A percentile compares a stretch with the other conserved stretches of the same genome.
phyloP scores from a whole-genome alignment of 2,329 filamentous ascomycete species.

The Penicillium sp. region DNA sequence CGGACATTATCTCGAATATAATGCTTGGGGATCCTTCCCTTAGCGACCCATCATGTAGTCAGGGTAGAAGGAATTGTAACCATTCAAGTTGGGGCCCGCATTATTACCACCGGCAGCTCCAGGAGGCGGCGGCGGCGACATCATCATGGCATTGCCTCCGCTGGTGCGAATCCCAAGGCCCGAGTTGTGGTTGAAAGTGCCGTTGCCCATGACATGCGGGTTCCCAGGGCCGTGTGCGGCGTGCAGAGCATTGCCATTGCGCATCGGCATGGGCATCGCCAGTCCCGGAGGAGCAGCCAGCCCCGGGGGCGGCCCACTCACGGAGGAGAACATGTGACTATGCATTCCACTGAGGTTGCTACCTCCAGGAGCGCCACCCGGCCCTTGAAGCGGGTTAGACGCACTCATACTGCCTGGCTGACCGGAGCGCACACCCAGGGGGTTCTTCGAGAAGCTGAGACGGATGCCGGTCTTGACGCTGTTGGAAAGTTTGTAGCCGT shows the following conservation, averaged over 20 bases:
- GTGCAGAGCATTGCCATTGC: conserved; percentile 36
- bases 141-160: conserved; percentile 32
- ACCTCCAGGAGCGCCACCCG: conserved; percentile 58
- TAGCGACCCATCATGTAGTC: conserved; percentile 54
- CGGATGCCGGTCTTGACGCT: conserved; percentile 94
- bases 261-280: conserved; percentile 41
- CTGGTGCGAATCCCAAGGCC: conserved; percentile 42
- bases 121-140: conserved; percentile 31
- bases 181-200: conserved; percentile 38
- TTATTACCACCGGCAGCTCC: conserved; percentile 32
- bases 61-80: conserved; percentile 44
- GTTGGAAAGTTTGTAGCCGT: conserved; percentile 83
- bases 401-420: conserved; percentile 61
- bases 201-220: conserved; percentile 33
- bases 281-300: conserved; percentile 75
- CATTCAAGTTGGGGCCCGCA: conserved; percentile 34
- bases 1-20: conserved; percentile 41
- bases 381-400: conserved; percentile 52
- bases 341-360: conserved; percentile 58
- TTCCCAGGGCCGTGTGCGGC: conserved; percentile 24
- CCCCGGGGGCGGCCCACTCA: conserved; percentile 79
- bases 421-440: conserved; percentile 82
- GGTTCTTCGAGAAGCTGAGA: conserved; percentile 96
- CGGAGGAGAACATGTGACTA: conserved; percentile 65
- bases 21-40: conserved; percentile 21